These are phyloP conservation scores for Pyrus betulifolia DNA, from an alignment of 306 rosid genomes.

Conservation along the genomic window DNA sequence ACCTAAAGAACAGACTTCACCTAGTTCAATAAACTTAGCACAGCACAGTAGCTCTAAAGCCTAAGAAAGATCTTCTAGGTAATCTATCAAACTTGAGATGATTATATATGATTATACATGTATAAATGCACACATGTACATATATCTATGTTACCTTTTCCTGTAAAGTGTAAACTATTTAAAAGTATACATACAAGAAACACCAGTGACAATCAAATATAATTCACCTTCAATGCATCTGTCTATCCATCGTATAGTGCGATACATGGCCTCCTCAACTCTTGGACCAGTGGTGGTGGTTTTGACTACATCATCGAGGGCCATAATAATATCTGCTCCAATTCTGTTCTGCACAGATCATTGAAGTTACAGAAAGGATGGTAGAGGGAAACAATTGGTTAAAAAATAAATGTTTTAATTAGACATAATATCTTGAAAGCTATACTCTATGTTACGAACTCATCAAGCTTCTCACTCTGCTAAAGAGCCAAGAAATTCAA, in stretches of 20 bases:
- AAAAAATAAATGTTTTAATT: conserved; percentile 3
- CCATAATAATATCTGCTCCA: conserved; percentile 98
- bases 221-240: conserved; percentile 77
- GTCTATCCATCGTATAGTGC: conserved; percentile 95
- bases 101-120: neutral
- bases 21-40: neutral
- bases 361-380: conserved; percentile 8
- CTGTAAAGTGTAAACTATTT: neutral
- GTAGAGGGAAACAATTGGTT: neutral
- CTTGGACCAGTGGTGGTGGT: conserved; percentile 97
- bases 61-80: neutral
- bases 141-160: neutral
- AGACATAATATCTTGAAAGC: neutral
- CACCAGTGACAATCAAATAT: neutral
- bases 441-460: neutral
- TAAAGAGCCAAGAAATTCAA: too few species aligned
- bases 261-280: conserved; percentile 89
- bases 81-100: neutral
- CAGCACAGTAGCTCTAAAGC: neutral
- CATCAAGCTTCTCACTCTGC: too few species aligned
- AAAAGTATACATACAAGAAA: neutral
- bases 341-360: conserved; percentile 68
- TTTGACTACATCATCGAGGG: conserved; percentile 94
- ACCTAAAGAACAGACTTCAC: neutral
- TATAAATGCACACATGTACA: neutral